These are phyloP conservation scores for Betula pendula DNA, from an alignment of 306 rosid genomes.

Conservation along the genomic window DNA sequence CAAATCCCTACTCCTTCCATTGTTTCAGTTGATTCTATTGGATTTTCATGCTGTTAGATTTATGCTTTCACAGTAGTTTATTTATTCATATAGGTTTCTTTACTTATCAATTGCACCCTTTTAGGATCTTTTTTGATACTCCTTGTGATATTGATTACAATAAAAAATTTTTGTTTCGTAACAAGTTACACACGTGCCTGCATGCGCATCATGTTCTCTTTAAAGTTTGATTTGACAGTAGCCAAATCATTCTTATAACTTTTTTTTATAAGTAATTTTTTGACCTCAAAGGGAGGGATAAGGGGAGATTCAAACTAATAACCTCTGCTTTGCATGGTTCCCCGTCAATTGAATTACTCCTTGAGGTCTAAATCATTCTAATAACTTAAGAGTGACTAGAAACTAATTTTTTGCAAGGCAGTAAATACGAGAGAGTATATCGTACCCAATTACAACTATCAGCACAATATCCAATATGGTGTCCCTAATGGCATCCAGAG, in stretches of 20 bases:
- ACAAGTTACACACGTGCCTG: not conserved
- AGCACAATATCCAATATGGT: conserved; percentile 15
- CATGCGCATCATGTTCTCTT: not conserved
- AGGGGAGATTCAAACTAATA: too few species aligned
- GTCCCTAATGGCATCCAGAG: conserved; percentile 16
- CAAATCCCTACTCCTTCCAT: too few species aligned
- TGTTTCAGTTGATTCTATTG: not conserved
- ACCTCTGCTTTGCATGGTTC: not conserved
- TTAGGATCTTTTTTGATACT: too few species aligned
- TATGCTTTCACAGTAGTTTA: not conserved
- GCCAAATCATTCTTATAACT: not conserved
- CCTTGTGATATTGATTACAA: too few species aligned
- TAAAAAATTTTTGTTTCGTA: too few species aligned
- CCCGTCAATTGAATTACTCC: not conserved
- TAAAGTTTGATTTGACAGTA: not conserved
- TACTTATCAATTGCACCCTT: too few species aligned
- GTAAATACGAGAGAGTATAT: not conserved
- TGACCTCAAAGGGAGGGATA: too few species aligned
- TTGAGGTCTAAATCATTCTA: not conserved
- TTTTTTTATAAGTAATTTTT: too few species aligned
- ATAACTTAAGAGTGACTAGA: not conserved
- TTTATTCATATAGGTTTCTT: too few species aligned
- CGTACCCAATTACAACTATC: conserved; percentile 7
- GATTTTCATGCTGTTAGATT: not conserved
- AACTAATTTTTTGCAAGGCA: not conserved